Percentiles rank a stretch among this genome's conserved stretches.
Conservation (phyloP, 225 moss, liverwort and hornwort genomes). For the Rhytidiadelphus loreus region DNA sequence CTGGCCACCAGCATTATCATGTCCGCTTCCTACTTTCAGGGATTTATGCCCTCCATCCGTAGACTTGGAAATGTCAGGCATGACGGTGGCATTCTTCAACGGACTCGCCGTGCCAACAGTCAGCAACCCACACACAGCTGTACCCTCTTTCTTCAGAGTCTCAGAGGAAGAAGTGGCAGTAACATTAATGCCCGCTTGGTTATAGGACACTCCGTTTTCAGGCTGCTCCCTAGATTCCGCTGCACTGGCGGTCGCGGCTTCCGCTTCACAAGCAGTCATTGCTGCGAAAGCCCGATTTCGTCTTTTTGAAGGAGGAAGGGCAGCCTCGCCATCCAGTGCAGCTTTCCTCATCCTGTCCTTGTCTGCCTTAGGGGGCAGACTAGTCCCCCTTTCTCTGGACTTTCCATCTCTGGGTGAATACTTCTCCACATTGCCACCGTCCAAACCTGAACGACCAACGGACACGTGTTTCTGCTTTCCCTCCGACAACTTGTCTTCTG, state of each 20-base stretch:
- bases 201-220: constrained; percentile 10
- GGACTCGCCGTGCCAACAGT: constrained; percentile 34
- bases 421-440: constrained; percentile 18
- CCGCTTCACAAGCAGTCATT: constrained; percentile 51
- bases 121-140: background rate
- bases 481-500: constrained; percentile 20
- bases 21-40: constrained; percentile 13
- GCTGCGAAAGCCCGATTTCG: constrained; percentile 84
- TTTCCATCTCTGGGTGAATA: constrained; percentile 45
- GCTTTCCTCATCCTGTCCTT: constrained; percentile 91
- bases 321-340: constrained; percentile 75
- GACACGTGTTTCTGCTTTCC: constrained; percentile 25
- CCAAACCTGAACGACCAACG: constrained; percentile 24
- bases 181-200: background rate
- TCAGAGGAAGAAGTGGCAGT: constrained; percentile 1
- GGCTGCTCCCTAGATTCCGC: constrained; percentile 29
- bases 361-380: constrained; percentile 77
- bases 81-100: constrained; percentile 49
- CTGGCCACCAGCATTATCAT: constrained; percentile 9
- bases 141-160: constrained; percentile 23
- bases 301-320: constrained; percentile 83
- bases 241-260: constrained; percentile 37
- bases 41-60: constrained; percentile 36
- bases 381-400: constrained; percentile 48
- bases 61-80: constrained; percentile 58